Base-by-base conservation (phyloP, 768 basidiomycete species). In the Mrakia blollopis region DNA sequence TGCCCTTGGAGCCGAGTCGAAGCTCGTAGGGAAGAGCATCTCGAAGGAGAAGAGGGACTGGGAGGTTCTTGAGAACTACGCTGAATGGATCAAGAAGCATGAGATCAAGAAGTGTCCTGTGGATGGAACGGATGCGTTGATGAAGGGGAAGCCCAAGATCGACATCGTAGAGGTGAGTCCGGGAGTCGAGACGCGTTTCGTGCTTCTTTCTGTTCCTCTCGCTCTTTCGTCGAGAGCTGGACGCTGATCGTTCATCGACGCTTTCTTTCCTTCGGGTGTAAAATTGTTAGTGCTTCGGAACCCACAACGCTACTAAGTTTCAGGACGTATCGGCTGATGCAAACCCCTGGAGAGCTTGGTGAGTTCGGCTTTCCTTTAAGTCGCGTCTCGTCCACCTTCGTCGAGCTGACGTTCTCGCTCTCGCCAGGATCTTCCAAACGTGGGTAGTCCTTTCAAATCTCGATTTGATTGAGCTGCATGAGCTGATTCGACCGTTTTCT, bases 271-370 rank as follows among this genome's bases (percentile, higher is more conserved):
- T 69, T 74, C 60, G 39, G 16, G 39, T 32, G 8, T 28, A 4
- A 6, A 25, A 1, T 25, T 63, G 3, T 6, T 78, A 94, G 89
- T 98, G 95, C 84, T 97, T 95, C 80, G 93, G 94, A 7, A 92
- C 93, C 0, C 90, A 86, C 78, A 85, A 95, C 76, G 91, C 91
- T 79, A 80, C 85, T 6, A 86, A 89, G 79, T 96, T 88, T 83
- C 86, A 87, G 79, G 85, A 86, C 18, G 89, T 87, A 1, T 87
- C 87, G 16, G 82, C 93, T 11, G 86, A 88, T 75, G 88, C 92
- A 80, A 87, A 87, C 7, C 62, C 62, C 9, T 98, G 95, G 95
- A 87, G 93, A 60, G 84, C 90, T 18, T 98, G 95, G 95, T 75
- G 16, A 25, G 73, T 47, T 25, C 30, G 6, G 11, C 3, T n/a